Evolutionary conservation across 768 basidiomycete species (phyloP).

Genomic region (Imleria badia): DNA sequence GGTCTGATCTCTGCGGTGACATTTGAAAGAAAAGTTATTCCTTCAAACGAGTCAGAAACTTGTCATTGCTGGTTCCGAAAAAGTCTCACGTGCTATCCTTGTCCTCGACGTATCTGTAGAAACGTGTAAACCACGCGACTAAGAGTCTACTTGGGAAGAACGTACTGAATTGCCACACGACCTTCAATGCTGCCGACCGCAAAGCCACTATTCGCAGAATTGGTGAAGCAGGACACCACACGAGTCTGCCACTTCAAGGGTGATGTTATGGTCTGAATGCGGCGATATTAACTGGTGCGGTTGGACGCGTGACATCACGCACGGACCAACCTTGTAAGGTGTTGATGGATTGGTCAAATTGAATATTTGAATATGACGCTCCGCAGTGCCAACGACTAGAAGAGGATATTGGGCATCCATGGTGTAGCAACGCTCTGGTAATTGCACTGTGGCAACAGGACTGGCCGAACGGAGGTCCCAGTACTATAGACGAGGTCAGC

Average conservation of each 20-base stretch:
- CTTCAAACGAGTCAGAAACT: constrained; percentile 30
- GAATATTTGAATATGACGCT: constrained; percentile 87
- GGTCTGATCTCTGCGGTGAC: constrained; percentile 61
- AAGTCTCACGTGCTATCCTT: constrained; percentile 67
- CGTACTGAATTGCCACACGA: constrained; percentile 93
- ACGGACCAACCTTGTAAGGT: constrained; percentile 63
- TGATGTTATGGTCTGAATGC: constrained; percentile 66
- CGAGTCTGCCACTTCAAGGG: constrained; percentile 95
- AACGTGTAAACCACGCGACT: neutral
- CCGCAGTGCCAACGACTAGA: constrained; percentile 91
- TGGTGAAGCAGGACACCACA: constrained; percentile 79
- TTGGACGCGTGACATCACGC: constrained; percentile 13
- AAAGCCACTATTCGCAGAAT: constrained; percentile 64
- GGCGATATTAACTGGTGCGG: constrained; percentile 1
- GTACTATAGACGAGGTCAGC: constrained; percentile 52
- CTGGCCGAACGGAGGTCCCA: constrained; percentile 85
- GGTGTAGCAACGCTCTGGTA: constrained; percentile 91
- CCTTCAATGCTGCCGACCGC: constrained; percentile 88
- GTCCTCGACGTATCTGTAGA: constrained; percentile 76
- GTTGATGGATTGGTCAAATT: constrained; percentile 81
- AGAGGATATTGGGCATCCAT: constrained; percentile 80
- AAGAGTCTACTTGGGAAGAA: constrained; percentile 15
- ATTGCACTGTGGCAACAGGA: constrained; percentile 73
- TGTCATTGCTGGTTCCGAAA: neutral
- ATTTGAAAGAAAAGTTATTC: constrained; percentile 88